Evolutionary conservation across 345 rosid genomes (phyloP), one percentile per base, ranked within the genome.

Genomic region (Syzygium aromaticum): DNA sequence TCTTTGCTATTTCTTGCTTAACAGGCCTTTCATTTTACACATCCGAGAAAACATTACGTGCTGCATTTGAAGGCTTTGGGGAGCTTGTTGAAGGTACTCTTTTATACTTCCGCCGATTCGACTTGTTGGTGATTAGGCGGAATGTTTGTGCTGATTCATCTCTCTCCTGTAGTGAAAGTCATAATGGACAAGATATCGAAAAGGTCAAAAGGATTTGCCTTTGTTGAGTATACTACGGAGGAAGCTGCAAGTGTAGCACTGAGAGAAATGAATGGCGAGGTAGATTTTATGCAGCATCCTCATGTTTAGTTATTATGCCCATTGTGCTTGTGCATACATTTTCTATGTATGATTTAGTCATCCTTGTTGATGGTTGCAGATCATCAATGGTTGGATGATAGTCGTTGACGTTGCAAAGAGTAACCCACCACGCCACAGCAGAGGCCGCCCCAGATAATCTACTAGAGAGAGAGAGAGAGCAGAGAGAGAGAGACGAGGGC

Each of bases 301-400:
- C 13, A 7, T 73, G 25, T 73, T 73, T 38, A 73, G 80, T 33
- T 17, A 0, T 33, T 33, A 73, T 9, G 46, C 33, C 14, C 25
- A 0, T 33, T 5, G 1, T 73, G 80, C 46, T 73, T 73, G 14
- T 73, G 80, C 49, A 33, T 33, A 8, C 46, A 73, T 73, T 19
- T 33, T 67, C 22, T 8, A 15, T 2, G 22, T 40, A 64, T 64
- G 77, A 30, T 30, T 2, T 19, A 73, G 80, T 19, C 14, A 33
- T 9, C 49, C 63, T 84, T 54, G n/a, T 86, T n/a, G n/a, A 16
- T 87, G 64, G 67, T 83, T 57, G 88, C 94, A 97, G 98, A 97
- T 97, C 92, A 97, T 97, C 33, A 97, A 97, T 86, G 99, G 99
- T 52, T 97, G 99, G 99, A 94, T 97, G 99, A 97, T 97, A 87